These are phyloP conservation scores for Pythium insidiosum DNA, from an alignment of 352 stramenopile genomes.

Conservation along the genomic window DNA sequence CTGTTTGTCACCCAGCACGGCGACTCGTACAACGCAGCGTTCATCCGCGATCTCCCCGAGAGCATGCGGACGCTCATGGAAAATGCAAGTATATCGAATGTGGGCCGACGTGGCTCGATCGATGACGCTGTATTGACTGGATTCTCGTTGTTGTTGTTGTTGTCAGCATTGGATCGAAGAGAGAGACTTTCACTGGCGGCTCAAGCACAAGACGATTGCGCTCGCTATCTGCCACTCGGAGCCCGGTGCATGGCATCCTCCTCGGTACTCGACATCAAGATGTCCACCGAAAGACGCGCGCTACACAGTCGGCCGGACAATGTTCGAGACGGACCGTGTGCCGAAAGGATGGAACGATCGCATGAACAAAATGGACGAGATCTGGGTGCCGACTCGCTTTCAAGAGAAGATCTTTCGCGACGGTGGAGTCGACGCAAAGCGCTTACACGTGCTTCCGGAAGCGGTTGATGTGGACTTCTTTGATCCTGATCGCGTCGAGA, in stretches of 20 bases:
- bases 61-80: slow-evolving; percentile 36
- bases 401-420: slow-evolving; percentile 66
- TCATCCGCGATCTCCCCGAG: slow-evolving; percentile 49
- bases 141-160: too few relatives aligned
- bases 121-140: not conserved
- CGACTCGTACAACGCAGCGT: slow-evolving; percentile 55
- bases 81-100: slow-evolving; percentile 15
- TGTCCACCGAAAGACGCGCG: slow-evolving; percentile 41
- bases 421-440: slow-evolving; percentile 36
- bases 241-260: slow-evolving; percentile 86
- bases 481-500: slow-evolving; percentile 35
- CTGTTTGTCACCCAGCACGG: slow-evolving; percentile 61
- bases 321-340: slow-evolving; percentile 94
- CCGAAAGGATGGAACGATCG: slow-evolving; percentile 81
- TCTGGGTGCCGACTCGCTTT: slow-evolving; percentile 90
- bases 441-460: slow-evolving; percentile 77
- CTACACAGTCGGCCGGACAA: slow-evolving; percentile 86
- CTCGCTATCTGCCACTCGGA: slow-evolving; percentile 90
- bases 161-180: slow-evolving; percentile 75
- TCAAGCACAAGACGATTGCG: slow-evolving; percentile 27
- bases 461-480: slow-evolving; percentile 89
- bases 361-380: slow-evolving; percentile 91
- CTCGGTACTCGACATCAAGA: slow-evolving; percentile 54
- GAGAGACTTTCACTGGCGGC: slow-evolving; percentile 49
- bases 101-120: not conserved